Base-by-base conservation (phyloP, 2,329 filamentous ascomycete species). In the Aureobasidium sp. region DNA sequence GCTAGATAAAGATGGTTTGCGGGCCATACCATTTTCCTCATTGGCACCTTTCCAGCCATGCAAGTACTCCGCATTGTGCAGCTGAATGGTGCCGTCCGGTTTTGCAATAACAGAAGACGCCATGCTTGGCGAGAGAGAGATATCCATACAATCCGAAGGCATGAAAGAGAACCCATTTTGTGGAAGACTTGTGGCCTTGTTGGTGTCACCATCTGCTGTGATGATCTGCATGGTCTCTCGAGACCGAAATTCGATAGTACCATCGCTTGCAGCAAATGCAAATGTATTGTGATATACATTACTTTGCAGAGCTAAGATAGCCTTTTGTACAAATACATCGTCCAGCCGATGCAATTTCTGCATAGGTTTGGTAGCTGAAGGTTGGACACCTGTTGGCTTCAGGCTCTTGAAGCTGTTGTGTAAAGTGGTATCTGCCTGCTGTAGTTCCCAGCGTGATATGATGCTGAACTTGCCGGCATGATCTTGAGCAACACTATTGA, bases 361-460 rank as follows among this genome's bases (percentile, higher is more conserved):
- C 10, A 48, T 21, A 12, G 39, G 57, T 57, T 19, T 58, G 30
- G n/a, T 60, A 55, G 19, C 48, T 42, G 32, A 57, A 60, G 27
- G 55, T 52, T 58, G 56, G 3, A 32, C 22, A 19, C 29, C 38
- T 22, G 47, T 44, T 14, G 51, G 27, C 45, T 64, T 68, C 32
- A 66, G 59, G 38, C 63, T 64, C 19, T 64, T 61, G 56, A 72
- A 73, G 17, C 64, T 63, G 12, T 67, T 67, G 30, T 70, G 64
- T 6, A 68, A 54, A 0, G 54, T 59, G 2, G 60, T 60, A 14
- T 58, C 59, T 22, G 59, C 45, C 27, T 86, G 81, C 27, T 79
- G 76, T 8, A 91, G 66, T 60, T 93, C 85, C 91, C 91, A 97
- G 57, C 86, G 80, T 58, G 89, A 84, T 57, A 97, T 76, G 35